phyloP scores from a whole-genome alignment of 352 stramenopile species.

The Globisporangium carolinianum region DNA sequence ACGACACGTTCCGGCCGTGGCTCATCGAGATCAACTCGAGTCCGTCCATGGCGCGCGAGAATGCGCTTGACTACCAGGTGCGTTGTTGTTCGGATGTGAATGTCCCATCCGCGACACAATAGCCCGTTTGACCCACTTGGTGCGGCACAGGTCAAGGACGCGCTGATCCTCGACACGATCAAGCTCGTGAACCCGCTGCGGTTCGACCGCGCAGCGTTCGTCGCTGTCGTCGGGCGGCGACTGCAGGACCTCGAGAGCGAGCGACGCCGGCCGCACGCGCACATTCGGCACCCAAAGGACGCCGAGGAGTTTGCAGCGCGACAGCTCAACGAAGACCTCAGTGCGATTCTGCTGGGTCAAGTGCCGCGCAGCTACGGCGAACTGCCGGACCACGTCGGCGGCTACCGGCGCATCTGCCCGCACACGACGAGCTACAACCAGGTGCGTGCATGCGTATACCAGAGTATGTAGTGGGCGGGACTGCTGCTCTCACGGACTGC shows the following conservation, averaged over 20 bases:
- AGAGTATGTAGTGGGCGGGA: neutral
- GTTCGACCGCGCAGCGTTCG: slow-evolving; percentile 72
- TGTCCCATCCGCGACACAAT: neutral
- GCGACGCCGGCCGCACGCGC: slow-evolving; percentile 47
- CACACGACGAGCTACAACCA: slow-evolving; percentile 70
- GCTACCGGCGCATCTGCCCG: slow-evolving; percentile 52
- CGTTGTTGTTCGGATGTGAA: neutral
- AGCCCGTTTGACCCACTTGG: neutral
- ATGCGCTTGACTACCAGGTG: slow-evolving; percentile 68
- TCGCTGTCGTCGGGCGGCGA: slow-evolving; percentile 54
- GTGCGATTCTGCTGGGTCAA: slow-evolving; percentile 45
- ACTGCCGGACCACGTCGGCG: slow-evolving; percentile 46
- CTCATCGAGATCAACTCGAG: slow-evolving; percentile 96
- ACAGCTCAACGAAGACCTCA: slow-evolving; percentile 69
- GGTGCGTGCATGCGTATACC: slow-evolving; percentile 9
- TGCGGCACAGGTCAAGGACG: slow-evolving; percentile 68
- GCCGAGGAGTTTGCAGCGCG: slow-evolving; percentile 33
- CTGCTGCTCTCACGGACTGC: neutral
- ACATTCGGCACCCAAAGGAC: slow-evolving; percentile 45
- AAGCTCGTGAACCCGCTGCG: slow-evolving; percentile 74
- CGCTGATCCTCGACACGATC: slow-evolving; percentile 85
- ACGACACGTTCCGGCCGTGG: slow-evolving; percentile 86
- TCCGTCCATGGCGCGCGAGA: slow-evolving; percentile 87
- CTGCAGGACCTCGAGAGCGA: slow-evolving; percentile 50
- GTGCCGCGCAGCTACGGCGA: slow-evolving; percentile 59